Base-by-base conservation (phyloP, 495 filamentous ascomycete genomes). In the Trichoderma erinaceum region DNA sequence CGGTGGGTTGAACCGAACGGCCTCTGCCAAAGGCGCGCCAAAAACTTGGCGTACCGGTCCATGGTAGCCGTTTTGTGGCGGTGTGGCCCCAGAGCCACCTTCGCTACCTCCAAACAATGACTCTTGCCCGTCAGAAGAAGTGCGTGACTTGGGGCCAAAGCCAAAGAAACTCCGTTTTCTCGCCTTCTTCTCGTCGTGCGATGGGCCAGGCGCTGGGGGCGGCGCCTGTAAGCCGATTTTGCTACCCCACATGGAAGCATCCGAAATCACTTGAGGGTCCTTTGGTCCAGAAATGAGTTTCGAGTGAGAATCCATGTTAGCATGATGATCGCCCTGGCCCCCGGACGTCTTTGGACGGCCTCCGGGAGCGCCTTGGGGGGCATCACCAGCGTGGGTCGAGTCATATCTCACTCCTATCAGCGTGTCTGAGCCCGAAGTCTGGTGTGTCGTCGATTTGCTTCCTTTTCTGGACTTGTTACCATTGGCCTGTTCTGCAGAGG, bases 81-180 rank as follows among this genome's bases (percentile, higher is more conserved):
- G 72, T 16, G 69, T 73, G 25, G 67, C 69, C 13, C 21, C 48
- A 44, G 68, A 68, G 25, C 44, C 66, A 18, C 75, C 73, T 41
- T 67, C 68, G 15, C 78, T 78, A 16, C 74, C 76, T 35, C 79
- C 77, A 69, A 81, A 78, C 23, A 82, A 72, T 65, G 80, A 74
- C 64, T 84, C 81, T 63, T 81, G 80, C 25, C 80, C 79, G 27
- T 83, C 82, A 64, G 76, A 77, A 5, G 82, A 83, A 13, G 76
- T 78, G 21, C 84, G 74, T 44, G 80, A 77, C 75, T 83, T 85
- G 27, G 83, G 78, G 1, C 92, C 88, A 74, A 97, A 97, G 0
- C 91, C 92, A 82, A 92, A 98, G 74, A 99, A 96, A 77, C 93
- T 94, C 50, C 95, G 88, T 76, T 97, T 97, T 75, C 92, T 90